Conservation (phyloP, 208 protist genomes). For the Wallacemonas sp. region DNA sequence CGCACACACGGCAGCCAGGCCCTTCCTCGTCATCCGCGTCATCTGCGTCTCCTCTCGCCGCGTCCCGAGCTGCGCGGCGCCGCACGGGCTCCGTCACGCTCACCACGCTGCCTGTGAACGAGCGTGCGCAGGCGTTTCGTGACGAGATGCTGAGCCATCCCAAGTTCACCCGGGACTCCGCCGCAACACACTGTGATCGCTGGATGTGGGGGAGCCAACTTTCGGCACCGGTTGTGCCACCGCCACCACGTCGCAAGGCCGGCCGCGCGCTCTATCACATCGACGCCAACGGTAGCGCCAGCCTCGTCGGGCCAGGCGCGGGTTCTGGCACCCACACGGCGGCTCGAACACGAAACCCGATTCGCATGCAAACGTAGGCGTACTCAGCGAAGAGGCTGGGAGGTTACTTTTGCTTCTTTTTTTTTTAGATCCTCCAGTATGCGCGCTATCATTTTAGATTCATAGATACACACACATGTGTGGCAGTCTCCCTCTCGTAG, state of each 20-base stretch:
- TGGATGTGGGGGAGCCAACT: slow-evolving; percentile 65
- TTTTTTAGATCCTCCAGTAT: too few species aligned
- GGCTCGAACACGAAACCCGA: slow-evolving; percentile 13
- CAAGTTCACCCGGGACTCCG: slow-evolving; percentile 50
- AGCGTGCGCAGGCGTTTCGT: slow-evolving; percentile 44
- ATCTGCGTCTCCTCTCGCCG: background rate
- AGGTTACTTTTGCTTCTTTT: too few species aligned
- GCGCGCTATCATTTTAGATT: too few species aligned
- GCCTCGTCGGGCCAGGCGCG: too few species aligned
- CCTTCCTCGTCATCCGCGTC: background rate
- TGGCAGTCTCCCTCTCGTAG: too few species aligned
- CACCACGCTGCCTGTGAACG: slow-evolving; percentile 31
- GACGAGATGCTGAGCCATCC: slow-evolving; percentile 51
- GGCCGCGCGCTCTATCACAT: background rate
- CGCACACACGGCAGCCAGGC: slow-evolving; percentile 8
- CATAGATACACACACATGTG: too few species aligned
- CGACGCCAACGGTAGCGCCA: background rate
- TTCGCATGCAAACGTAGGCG: slow-evolving; percentile 3
- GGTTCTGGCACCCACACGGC: background rate
- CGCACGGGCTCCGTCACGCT: slow-evolving; percentile 21
- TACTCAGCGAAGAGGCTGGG: background rate
- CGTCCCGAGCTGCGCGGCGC: background rate
- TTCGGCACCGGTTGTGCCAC: slow-evolving; percentile 25
- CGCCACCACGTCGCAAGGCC: background rate
- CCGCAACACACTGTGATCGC: slow-evolving; percentile 26